Evolutionary conservation across 2,329 filamentous ascomycete species (phyloP).

Genomic region (Ceratocystiopsis minuta): DNA sequence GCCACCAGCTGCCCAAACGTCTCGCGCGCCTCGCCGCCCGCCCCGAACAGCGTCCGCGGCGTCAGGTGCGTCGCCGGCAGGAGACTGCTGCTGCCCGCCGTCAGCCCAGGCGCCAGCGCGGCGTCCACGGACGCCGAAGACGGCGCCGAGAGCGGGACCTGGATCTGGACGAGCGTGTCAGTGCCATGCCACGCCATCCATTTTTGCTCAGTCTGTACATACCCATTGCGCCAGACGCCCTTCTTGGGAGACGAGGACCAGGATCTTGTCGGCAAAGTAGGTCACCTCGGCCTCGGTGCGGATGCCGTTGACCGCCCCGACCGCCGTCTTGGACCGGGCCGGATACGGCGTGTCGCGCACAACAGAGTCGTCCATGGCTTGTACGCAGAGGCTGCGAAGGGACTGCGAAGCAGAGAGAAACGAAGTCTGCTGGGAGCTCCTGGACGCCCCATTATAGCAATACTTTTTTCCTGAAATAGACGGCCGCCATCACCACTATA

Average conservation of each 20-base stretch:
- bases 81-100: conserved; percentile 16
- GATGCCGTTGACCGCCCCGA: conserved; percentile 46
- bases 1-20: conserved; percentile 76
- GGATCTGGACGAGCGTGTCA: conserved; percentile 37
- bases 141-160: conserved; percentile 57
- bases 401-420: no score
- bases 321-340: conserved; percentile 31
- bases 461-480: no score
- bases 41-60: conserved; percentile 72
- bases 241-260: conserved; percentile 75
- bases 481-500: no score
- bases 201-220: conserved; percentile 12
- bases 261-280: conserved; percentile 74
- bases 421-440: no score
- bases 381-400: background rate
- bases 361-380: conserved; percentile 19
- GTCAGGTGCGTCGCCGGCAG: conserved; percentile 71
- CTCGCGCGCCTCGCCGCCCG: conserved; percentile 61
- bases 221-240: conserved; percentile 88
- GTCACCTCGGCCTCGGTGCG: conserved; percentile 55
- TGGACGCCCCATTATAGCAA: no score
- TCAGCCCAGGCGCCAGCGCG: conserved; percentile 27
- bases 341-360: conserved; percentile 38
- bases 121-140: conserved; percentile 47
- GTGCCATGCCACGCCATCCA: no score